Conservation (phyloP, 805 yeast species). For the Wickerhamomyces bovis region DNA sequence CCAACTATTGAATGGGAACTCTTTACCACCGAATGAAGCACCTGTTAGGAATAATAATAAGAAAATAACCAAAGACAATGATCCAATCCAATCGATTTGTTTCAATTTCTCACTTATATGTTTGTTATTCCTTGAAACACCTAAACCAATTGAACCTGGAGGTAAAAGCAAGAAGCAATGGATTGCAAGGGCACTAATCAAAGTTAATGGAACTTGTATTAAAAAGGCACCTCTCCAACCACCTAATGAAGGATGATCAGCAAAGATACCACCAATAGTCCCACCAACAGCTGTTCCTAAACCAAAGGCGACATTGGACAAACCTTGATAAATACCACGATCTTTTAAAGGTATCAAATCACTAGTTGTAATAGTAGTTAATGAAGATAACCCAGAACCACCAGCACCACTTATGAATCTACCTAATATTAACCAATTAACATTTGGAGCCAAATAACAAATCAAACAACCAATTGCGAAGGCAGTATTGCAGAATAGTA, state of each 20-base stretch:
- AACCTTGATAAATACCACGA: conserved; percentile 79
- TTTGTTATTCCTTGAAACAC: conserved; percentile 38
- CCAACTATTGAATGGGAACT: conserved; percentile 33
- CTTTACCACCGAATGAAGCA: conserved; percentile 49
- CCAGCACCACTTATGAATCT: conserved; percentile 80
- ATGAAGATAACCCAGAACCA: conserved; percentile 78
- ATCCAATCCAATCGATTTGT: conserved; percentile 51
- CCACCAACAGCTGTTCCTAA: conserved; percentile 76
- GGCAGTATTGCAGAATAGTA: conserved; percentile 45
- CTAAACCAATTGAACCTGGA: conserved; percentile 46
- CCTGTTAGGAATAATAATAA: conserved; percentile 42
- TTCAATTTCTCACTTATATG: conserved; percentile 41
- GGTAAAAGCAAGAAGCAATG: conserved; percentile 37
- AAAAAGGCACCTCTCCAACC: conserved; percentile 51
- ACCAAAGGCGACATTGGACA: conserved; percentile 71
- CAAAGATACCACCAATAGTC: conserved; percentile 48
- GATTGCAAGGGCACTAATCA: conserved; percentile 35
- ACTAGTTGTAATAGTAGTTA: conserved; percentile 68
- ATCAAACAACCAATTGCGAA: conserved; percentile 54
- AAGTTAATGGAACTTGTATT: conserved; percentile 47
- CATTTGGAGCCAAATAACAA: conserved; percentile 37
- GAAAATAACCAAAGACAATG: conserved; percentile 38
- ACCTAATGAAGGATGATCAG: conserved; percentile 27
- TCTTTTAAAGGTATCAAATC: conserved; percentile 74
- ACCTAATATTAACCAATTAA: conserved; percentile 42